Evolutionary conservation across 2,329 filamentous ascomycete genomes (phyloP), one percentile per base, ranked within the genome.

Genomic region (Annulohypoxylon truncatum): DNA sequence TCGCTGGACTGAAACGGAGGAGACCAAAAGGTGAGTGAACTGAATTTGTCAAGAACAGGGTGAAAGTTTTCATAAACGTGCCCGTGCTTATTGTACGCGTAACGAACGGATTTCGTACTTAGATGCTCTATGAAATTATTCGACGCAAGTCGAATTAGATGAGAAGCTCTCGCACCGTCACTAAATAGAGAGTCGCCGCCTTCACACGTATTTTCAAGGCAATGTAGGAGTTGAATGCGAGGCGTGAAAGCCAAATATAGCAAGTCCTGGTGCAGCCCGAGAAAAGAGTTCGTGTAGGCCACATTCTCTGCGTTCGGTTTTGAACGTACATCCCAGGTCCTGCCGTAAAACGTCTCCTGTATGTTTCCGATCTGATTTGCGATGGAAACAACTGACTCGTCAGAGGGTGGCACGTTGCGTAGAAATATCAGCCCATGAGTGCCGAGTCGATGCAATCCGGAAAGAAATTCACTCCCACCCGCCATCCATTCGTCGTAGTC

Each of bases 181-280:
- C 89, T 89, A 80, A 98, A 99, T 55, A 97, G 84, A 0, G 93
- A 97, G 73, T 93, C 90, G 48, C 95, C 96, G 15, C 95, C 95
- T 0, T 85, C 81, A 71, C 89, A 90, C 1, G 89, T 90, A 73
- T 96, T 97, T 67, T 91, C 87, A 42, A 98, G 84, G 75, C 94
- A 97, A 80, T 98, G 96, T 3, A 98, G 87, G 22, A 98, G 82
- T 79, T 99, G 95, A 54, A 96, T 87, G 29, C 90, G 89, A 0
- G 95, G 95, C 2, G 92, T 89, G 53, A 92, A 87, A 12, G 86
- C 81, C 79, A 96, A 90, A 80, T 98, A 98, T 59, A 97, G 84
- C 40, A 98, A 85, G 77, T 98, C 96, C 87, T 97, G 96, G 80
- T 99, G 96, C 50, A 97, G 89, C 13, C 92, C 92, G 1, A 98